These are phyloP conservation scores for Gypsophila paniculata DNA, from an alignment of 179 eudicot species.

Conservation along the genomic window DNA sequence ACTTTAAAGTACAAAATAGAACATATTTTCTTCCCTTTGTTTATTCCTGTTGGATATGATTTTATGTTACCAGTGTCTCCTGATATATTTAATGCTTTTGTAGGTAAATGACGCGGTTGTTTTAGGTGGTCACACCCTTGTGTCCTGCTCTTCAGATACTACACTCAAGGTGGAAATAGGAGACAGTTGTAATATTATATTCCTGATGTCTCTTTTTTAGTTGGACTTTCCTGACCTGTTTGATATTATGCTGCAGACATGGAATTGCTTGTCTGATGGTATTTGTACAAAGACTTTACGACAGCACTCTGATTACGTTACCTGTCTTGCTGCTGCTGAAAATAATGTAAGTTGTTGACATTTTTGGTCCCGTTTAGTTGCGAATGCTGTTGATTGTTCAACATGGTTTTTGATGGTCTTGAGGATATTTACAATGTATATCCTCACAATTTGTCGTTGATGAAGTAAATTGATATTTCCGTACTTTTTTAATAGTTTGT, in stretches of 20 bases:
- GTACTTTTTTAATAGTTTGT: conserved; percentile 30
- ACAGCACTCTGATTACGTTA: conserved; percentile 94
- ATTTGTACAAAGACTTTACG: conserved; percentile 71
- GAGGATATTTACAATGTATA: conserved; percentile 12
- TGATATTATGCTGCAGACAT: conserved; percentile 47
- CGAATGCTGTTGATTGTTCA: neutral
- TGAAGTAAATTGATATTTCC: conserved; percentile 12
- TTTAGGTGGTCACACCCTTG: conserved; percentile 74
- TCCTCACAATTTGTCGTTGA: conserved; percentile 7
- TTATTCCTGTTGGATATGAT: neutral
- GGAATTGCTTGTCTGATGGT: conserved; percentile 88
- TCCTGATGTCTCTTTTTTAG: conserved; percentile 4
- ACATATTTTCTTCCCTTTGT: neutral
- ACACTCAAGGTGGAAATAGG: conserved; percentile 64
- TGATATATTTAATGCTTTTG: conserved; percentile 18
- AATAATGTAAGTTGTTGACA: conserved; percentile 55
- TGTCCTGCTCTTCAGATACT: conserved; percentile 94
- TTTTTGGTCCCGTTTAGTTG: too few species aligned
- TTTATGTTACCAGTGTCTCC: neutral
- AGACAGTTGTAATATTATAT: conserved; percentile 7
- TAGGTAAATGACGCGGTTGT: conserved; percentile 96
- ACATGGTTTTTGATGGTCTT: conserved; percentile 5
- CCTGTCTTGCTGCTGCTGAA: conserved; percentile 86
- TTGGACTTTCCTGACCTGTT: conserved; percentile 6
- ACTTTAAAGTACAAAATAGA: neutral